These are phyloP conservation scores for Raffaelea arxii DNA, from an alignment of 2,329 filamentous ascomycete species.

Conservation along the genomic window DNA sequence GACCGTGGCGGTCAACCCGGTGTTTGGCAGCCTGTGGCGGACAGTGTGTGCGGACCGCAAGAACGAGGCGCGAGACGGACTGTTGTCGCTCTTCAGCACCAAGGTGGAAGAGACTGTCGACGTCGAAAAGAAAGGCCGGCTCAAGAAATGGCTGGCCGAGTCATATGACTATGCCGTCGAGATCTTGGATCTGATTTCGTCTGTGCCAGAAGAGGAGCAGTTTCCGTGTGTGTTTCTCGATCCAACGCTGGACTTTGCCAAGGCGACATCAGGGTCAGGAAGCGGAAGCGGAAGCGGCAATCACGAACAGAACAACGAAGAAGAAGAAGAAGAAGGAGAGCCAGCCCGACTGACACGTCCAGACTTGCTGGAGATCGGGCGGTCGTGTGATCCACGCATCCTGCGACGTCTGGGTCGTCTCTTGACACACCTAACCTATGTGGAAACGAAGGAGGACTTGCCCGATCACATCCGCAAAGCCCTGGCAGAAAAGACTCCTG, in stretches of 20 bases:
- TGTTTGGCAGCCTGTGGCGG: slow-evolving; percentile 41
- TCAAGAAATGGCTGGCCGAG: slow-evolving; percentile 39
- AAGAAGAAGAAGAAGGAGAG: slow-evolving; percentile 6
- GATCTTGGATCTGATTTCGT: slow-evolving; percentile 26
- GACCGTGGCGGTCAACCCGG: slow-evolving; percentile 35
- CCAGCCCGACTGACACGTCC: slow-evolving; percentile 28
- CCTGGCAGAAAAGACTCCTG: neutral
- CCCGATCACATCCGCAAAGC: slow-evolving; percentile 33
- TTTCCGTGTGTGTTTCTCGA: slow-evolving; percentile 41
- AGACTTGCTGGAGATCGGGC: slow-evolving; percentile 40
- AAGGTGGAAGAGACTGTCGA: slow-evolving; percentile 26
- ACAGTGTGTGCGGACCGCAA: slow-evolving; percentile 35
- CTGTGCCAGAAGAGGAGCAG: slow-evolving; percentile 24
- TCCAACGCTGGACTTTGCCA: slow-evolving; percentile 30
- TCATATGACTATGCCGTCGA: slow-evolving; percentile 39
- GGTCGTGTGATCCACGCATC: slow-evolving; percentile 38
- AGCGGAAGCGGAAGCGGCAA: slow-evolving; percentile 4
- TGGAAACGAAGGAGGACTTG: slow-evolving; percentile 27
- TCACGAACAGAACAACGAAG: slow-evolving; percentile 14
- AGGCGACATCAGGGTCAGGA: no score
- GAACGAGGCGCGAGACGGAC: slow-evolving; percentile 27
- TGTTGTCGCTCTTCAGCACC: slow-evolving; percentile 31
- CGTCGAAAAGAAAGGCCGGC: slow-evolving; percentile 22
- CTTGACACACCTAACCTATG: slow-evolving; percentile 35
- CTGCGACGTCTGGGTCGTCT: slow-evolving; percentile 36